Conservation (phyloP, 2,329 filamentous ascomycete genomes). For the Eutypella sp. region DNA sequence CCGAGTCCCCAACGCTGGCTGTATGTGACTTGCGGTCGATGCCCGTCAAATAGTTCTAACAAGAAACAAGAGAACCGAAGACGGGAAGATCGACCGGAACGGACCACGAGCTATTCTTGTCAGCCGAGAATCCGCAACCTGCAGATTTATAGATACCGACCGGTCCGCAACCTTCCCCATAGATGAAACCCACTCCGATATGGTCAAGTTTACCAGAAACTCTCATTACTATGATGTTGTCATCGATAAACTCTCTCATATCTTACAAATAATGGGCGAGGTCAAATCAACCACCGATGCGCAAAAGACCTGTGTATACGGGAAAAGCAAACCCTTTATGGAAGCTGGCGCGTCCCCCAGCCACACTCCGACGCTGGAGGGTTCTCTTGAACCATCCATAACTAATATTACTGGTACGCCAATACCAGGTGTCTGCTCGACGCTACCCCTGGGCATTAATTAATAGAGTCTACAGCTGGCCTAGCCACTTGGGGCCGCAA, state of each 20-base stretch:
- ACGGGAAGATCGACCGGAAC: conserved; percentile 1
- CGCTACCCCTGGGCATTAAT: neutral
- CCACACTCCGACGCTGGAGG: neutral
- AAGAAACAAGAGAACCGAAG: conserved; percentile 1
- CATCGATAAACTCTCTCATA: conserved; percentile 6
- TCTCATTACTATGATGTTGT: conserved; percentile 6
- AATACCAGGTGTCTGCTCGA: neutral
- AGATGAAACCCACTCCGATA: conserved; percentile 8
- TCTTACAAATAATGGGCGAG: neutral
- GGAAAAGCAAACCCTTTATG: neutral
- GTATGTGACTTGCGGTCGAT: conserved; percentile 1
- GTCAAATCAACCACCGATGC: neutral
- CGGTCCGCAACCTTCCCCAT: conserved; percentile 5
- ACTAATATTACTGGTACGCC: neutral
- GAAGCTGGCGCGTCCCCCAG: neutral
- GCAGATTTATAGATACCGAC: neutral
- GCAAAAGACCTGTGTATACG: too few species aligned
- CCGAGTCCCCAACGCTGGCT: conserved; percentile 7
- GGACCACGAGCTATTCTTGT: conserved; percentile 7
- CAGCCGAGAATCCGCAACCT: conserved; percentile 8
- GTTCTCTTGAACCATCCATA: neutral
- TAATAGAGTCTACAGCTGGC: neutral
- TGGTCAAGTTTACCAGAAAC: conserved; percentile 10
- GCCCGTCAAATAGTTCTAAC: neutral
- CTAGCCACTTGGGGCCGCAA: conserved; percentile 1